Conservation (phyloP, 2,329 filamentous ascomycete species). For the Blumeriella jaapii region DNA sequence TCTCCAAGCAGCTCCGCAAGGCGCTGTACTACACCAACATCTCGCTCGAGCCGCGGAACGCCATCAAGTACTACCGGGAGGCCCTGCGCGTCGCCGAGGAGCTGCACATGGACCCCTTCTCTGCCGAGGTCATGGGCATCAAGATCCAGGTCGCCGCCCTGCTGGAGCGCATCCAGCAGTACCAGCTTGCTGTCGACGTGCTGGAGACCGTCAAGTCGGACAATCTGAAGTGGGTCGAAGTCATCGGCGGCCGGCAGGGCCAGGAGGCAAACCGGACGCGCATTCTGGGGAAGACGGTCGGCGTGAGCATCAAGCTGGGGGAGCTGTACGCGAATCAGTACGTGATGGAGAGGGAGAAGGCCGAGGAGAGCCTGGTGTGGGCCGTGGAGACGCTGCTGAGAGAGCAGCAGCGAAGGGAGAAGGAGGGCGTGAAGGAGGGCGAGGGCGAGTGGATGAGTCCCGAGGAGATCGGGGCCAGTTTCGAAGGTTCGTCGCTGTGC, state of each 20-base stretch:
- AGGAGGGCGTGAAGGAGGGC: conserved; percentile 55
- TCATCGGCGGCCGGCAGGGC: conserved; percentile 38
- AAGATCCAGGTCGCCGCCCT: conserved; percentile 71
- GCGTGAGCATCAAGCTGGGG: conserved; percentile 71
- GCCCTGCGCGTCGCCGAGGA: conserved; percentile 65
- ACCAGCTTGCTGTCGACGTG: conserved; percentile 60
- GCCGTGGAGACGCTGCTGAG: conserved; percentile 69
- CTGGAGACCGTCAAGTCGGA: conserved; percentile 67
- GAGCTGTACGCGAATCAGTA: conserved; percentile 71
- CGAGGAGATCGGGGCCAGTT: conserved; percentile 59
- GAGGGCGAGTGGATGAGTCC: conserved; percentile 61
- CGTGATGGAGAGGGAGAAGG: conserved; percentile 60
- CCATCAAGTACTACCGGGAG: conserved; percentile 72
- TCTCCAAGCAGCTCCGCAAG: conserved; percentile 67
- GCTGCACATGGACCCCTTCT: conserved; percentile 73
- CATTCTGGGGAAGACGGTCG: conserved; percentile 62
- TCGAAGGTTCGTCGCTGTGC: conserved; percentile 54
- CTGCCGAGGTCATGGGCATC: conserved; percentile 81
- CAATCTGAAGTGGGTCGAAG: conserved; percentile 48
- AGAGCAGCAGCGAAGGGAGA: conserved; percentile 48
- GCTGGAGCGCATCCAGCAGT: conserved; percentile 65
- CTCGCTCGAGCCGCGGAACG: conserved; percentile 60
- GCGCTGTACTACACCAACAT: conserved; percentile 82
- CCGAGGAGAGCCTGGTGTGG: conserved; percentile 66
- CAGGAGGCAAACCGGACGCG: conserved; percentile 42